phyloP scores from a whole-genome alignment of 2,329 filamentous ascomycete species.

The Phoma sp. region DNA sequence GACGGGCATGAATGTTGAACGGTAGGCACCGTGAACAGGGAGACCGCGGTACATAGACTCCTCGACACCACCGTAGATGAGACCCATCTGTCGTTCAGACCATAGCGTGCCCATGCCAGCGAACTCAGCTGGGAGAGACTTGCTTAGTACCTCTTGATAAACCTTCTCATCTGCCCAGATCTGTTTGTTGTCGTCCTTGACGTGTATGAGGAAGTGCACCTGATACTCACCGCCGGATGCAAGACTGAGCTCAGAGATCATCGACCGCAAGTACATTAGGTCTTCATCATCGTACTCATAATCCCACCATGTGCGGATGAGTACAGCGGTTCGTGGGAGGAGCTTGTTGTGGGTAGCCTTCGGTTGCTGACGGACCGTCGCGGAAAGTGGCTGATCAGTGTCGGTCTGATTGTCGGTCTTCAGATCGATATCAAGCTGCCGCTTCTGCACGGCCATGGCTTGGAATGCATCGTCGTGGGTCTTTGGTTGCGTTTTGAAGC shows the following conservation, averaged over 20 bases:
- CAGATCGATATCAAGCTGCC: conserved; percentile 18
- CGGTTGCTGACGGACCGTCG: conserved; percentile 26
- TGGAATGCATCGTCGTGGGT: conserved; percentile 50
- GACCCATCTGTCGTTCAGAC: conserved; percentile 63
- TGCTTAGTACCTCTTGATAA: conserved; percentile 70
- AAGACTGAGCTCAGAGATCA: conserved; percentile 80
- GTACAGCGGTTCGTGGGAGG: conserved; percentile 73
- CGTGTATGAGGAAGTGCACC: conserved; percentile 84
- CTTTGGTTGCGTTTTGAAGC: conserved; percentile 63
- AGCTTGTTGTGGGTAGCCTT: conserved; percentile 45
- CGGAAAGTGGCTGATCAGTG: conserved; percentile 14
- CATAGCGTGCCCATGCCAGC: conserved; percentile 61
- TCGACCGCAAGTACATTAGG: conserved; percentile 79
- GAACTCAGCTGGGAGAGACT: conserved; percentile 58
- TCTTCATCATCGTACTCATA: conserved; percentile 82
- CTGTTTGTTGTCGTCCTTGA: conserved; percentile 78
- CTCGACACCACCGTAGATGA: conserved; percentile 60
- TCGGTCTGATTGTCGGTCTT: conserved; percentile 11
- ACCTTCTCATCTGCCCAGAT: conserved; percentile 82
- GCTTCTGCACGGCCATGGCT: conserved; percentile 46
- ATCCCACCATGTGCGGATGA: conserved; percentile 83
- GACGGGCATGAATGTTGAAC: conserved; percentile 90
- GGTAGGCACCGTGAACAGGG: conserved; percentile 72
- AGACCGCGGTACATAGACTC: conserved; percentile 63
- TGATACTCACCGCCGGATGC: conserved; percentile 82